Conservation (phyloP, 1,139 yeast genomes). For the Blastobotrys persicus region DNA sequence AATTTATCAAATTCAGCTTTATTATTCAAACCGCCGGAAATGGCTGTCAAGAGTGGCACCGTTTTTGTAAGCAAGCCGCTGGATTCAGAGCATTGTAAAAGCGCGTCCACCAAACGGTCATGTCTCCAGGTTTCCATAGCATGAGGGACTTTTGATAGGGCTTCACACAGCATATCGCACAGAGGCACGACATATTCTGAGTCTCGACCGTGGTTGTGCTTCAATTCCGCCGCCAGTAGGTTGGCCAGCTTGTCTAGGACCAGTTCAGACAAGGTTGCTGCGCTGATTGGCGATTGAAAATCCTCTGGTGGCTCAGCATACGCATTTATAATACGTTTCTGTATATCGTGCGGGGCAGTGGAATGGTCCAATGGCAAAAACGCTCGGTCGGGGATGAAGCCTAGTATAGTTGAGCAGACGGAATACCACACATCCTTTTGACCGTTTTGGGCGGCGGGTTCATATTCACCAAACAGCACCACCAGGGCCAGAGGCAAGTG, state of each 20-base stretch:
- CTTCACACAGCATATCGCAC: conserved; percentile 40
- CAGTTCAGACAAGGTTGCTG: background rate
- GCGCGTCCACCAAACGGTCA: conserved; percentile 36
- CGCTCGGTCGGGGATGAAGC: conserved; percentile 57
- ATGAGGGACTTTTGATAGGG: conserved; percentile 51
- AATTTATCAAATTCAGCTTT: conserved; percentile 25
- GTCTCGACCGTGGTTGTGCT: no score
- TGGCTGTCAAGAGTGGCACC: conserved; percentile 9
- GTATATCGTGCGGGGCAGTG: background rate
- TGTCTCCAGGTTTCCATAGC: conserved; percentile 35
- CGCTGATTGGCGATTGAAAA: background rate
- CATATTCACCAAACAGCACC: conserved; percentile 38
- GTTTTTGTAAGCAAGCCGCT: conserved; percentile 1
- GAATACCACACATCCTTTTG: conserved; percentile 3
- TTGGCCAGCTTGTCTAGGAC: conserved; percentile 1
- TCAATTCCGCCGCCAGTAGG: background rate
- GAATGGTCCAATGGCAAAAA: conserved; percentile 21
- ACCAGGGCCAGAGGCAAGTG: conserved; percentile 74
- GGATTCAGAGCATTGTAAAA: conserved; percentile 24
- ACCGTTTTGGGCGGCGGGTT: background rate
- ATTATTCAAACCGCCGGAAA: conserved; percentile 5
- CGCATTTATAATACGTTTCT: background rate
- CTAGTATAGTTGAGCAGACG: background rate
- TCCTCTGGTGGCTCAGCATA: conserved; percentile 1
- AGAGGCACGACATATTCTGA: background rate